A percentile compares a stretch with the other conserved stretches of the same genome.
Conservation (phyloP, 2,329 filamentous ascomycete genomes). For the Botrytis deweyae region DNA sequence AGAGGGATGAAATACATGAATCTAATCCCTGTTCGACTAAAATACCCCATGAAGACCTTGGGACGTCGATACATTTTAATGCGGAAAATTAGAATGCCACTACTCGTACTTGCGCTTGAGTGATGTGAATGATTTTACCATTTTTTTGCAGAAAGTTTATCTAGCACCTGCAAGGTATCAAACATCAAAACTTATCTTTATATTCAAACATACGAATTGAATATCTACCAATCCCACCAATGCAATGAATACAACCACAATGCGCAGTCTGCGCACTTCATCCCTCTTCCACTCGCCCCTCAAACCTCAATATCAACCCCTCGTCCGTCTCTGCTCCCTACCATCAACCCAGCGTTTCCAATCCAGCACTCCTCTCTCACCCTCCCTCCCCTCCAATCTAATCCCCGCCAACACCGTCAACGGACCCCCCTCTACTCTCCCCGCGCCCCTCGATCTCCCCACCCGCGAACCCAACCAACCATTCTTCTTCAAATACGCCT, state of each 20-base stretch:
- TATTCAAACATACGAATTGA: neutral
- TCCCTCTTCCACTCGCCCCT: constrained; percentile 24
- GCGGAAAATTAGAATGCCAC: constrained; percentile 18
- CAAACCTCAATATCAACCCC: constrained; percentile 42
- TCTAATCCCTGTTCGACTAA: neutral
- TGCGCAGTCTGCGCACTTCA: constrained; percentile 34
- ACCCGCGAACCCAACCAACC: constrained; percentile 48
- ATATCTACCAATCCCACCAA: constrained; percentile 15
- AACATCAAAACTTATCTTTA: neutral
- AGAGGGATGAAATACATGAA: neutral
- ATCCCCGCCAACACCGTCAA: constrained; percentile 52
- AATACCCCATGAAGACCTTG: constrained; percentile 9
- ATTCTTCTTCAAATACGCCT: constrained; percentile 40
- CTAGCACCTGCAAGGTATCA: neutral
- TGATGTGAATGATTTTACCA: neutral
- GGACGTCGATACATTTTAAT: neutral
- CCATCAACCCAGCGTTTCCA: constrained; percentile 43
- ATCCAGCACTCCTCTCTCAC: constrained; percentile 38
- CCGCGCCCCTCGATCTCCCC: constrained; percentile 67
- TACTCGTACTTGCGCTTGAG: neutral
- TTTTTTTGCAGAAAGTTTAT: neutral
- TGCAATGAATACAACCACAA: constrained; percentile 34
- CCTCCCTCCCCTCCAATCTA: neutral
- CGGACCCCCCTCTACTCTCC: constrained; percentile 69
- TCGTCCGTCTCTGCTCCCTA: constrained; percentile 38